Base-by-base conservation (phyloP, 768 basidiomycete genomes). In the Plicaturopsis crispa region DNA sequence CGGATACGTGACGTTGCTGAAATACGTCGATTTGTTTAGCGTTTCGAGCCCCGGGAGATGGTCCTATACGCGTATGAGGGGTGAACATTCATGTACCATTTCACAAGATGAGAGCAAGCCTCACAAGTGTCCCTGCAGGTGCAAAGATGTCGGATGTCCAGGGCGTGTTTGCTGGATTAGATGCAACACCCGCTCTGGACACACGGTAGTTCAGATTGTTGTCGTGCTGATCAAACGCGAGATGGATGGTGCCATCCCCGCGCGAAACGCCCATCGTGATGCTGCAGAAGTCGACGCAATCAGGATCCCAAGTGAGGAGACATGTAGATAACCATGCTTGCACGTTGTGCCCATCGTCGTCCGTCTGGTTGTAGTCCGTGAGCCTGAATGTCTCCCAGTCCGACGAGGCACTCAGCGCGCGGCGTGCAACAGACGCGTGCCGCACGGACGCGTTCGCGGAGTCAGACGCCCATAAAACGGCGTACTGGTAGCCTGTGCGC, bases 141-240 rank as follows among this genome's bases (percentile, higher is more conserved):
- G 54, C 54, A 31, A 64, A 62, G 2, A 61, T 36, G 0, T 47
- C 28, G 4, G 53, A 16, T 7, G 50, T 43, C 56, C 61, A 64
- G 2, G 38, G 36, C 0, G 43, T 39, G 7, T 42, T 32, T 1
- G 37, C 24, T 1, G 63, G 61, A 42, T 52, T 43, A 2, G 55
- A 51, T 4, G 62, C 59, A 1, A 59, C 47, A 2, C 57, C 61
- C 7, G 48, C 21, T 6, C 47, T 35, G 1, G 63, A 62, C 0
- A 57, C 40, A 8, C 62, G 54, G 33, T 62, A 61, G 30, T 53
- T 50, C 17, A 65, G 49, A n/a, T 45, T 38, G 36, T 60, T 61
- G 43, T 61, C 60, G 43, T 61, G 63, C 39, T 65, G 61, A 31
- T 63, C 61, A 35, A 60, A 62, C 3, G 55, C 55, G 1, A 63